Percentiles rank a stretch among this genome's conserved stretches.
Evolutionary conservation across 345 rosid genomes (phyloP).

Genomic region (Eucalyptus pumila): DNA sequence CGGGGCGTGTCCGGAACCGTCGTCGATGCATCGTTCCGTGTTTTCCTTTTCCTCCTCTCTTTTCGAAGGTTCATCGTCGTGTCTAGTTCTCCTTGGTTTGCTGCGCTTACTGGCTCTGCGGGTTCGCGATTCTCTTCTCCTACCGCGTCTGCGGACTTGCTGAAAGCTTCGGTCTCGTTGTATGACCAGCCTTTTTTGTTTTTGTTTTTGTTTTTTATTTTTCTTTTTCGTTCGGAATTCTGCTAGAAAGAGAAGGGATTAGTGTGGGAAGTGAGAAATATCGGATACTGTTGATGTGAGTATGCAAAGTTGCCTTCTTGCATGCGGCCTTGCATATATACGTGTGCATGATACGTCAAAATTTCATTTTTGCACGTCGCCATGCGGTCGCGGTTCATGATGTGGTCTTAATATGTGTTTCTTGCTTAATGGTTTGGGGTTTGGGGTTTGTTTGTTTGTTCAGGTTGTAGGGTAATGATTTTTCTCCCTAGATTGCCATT

Average conservation of each 20-base stretch:
- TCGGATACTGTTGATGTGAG: not conserved
- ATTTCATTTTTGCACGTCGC: not conserved
- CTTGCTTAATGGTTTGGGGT: not conserved
- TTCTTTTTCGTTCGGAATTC: not conserved
- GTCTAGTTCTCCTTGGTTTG: not conserved
- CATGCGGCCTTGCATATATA: not conserved
- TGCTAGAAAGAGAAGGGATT: not conserved
- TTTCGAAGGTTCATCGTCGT: not conserved
- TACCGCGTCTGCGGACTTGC: not conserved
- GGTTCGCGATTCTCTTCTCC: not conserved
- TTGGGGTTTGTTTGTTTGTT: not conserved
- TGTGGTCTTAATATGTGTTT: not conserved
- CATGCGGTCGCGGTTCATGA: not conserved
- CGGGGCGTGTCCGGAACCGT: not conserved
- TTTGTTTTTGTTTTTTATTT: too few relatives aligned
- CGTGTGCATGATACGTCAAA: not conserved
- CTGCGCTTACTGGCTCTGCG: not conserved
- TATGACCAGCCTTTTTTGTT: not conserved
- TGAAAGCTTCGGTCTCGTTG: not conserved
- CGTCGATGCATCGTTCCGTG: not conserved
- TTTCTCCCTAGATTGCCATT: not conserved
- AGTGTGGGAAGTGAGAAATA: not conserved
- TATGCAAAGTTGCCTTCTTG: not conserved
- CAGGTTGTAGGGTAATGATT: not conserved
- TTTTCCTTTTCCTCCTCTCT: not conserved